Conservation (phyloP, 2,329 filamentous ascomycete species). For the Colletotrichum musae region DNA sequence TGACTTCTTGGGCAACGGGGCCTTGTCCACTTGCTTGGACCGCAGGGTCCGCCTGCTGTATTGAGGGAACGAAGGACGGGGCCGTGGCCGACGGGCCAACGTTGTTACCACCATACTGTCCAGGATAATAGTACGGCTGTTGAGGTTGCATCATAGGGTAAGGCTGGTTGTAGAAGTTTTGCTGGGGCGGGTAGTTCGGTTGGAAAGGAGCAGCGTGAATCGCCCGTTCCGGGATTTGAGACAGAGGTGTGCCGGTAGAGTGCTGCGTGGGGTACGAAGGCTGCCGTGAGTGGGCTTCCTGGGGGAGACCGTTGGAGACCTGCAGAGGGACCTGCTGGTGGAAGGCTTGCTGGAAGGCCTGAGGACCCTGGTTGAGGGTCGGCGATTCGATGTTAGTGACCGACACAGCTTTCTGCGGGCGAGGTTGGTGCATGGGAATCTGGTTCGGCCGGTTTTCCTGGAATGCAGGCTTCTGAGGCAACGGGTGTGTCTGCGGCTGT, state of each 20-base stretch:
- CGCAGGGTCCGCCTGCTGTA: conserved; percentile 61
- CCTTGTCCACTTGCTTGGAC: conserved; percentile 58
- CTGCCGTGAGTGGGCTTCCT: conserved; percentile 76
- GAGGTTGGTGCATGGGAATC: conserved; percentile 91
- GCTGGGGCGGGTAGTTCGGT: conserved; percentile 76
- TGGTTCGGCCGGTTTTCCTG: conserved; percentile 68
- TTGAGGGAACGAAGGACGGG: conserved; percentile 71
- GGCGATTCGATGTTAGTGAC: conserved; percentile 94
- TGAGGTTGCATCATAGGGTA: conserved; percentile 70
- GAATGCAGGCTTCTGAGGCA: conserved; percentile 71
- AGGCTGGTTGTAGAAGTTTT: conserved; percentile 70
- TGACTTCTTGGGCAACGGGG: conserved; percentile 86
- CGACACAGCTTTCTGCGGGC: conserved; percentile 94
- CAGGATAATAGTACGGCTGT: conserved; percentile 69
- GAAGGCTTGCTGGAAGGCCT: conserved; percentile 92
- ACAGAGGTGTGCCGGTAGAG: conserved; percentile 84
- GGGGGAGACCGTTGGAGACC: conserved; percentile 69
- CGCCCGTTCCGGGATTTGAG: conserved; percentile 92
- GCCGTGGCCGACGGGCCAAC: conserved; percentile 53
- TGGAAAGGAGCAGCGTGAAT: conserved; percentile 94
- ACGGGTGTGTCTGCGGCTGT: conserved; percentile 71
- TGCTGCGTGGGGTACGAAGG: conserved; percentile 79
- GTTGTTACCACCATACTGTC: conserved; percentile 45
- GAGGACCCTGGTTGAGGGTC: conserved; percentile 72
- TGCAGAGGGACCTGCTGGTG: conserved; percentile 93